Evolutionary conservation across 345 rosid genomes (phyloP), one percentile per base, ranked within the genome.

Genomic region (Gossypium ekmanianum): DNA sequence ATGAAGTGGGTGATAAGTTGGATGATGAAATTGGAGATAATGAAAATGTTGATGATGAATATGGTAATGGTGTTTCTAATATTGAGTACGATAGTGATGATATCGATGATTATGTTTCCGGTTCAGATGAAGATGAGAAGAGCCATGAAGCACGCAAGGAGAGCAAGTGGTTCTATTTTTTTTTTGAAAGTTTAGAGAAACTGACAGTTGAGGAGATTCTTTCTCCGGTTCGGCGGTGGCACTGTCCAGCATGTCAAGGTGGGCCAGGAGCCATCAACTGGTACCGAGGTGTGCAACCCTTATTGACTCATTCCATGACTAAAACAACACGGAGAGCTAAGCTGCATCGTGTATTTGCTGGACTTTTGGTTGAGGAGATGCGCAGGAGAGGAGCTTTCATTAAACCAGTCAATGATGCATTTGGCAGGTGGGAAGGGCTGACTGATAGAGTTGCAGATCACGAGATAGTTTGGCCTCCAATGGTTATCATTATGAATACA

Each of bases 201-300:
- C 63, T 80, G 78, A 39, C 73, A 2, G 52, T 71, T 52, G 85
- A 82, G 41, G 78, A 82, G 72, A 76, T 79, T 34, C 54, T 74
- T 76, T 80, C 84, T 72, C 82, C 81, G 24, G 79, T 50, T 26
- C 79, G 84, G 61, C 75, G 74, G 82, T 85, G 87, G 87, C 85
- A 85, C 55, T 85, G 85, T 47, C 85, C 88, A 18, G 88, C 84
- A 22, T 85, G 88, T 59, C 88, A 80, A 54, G 79, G 82, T 14
- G 85, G 88, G 43, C 84, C 85, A 16, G 88, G 87, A 66, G 79
- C 87, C 51, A 85, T 85, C 61, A 80, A 82, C 75, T 85, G 88
- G 88, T 85, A 76, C 54, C 76, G 68, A 74, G 88, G 88, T 10
- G 48, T 82, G 75, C 82, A 78, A 68, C 78, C 85, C 71, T 54